phyloP scores from a whole-genome alignment of 768 basidiomycete genomes.

The Aureoboletus auriporus region DNA sequence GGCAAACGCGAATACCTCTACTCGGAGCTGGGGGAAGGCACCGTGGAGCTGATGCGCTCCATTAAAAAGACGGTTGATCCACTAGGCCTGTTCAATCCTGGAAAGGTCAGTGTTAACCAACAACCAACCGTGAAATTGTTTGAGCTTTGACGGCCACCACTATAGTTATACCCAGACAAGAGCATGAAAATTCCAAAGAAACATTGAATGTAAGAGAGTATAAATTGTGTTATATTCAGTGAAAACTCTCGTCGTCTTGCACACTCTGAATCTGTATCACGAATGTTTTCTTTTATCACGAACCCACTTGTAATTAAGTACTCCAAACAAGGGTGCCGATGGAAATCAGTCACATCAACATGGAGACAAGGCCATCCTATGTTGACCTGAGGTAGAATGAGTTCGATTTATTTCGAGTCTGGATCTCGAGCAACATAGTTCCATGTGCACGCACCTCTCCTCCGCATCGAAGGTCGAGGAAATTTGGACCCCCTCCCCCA shows the following conservation, averaged over 20 bases:
- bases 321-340: no score
- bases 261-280: no score
- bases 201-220: not conserved
- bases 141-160: not conserved
- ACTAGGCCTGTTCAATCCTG: conserved; percentile 74
- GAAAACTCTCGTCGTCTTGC: no score
- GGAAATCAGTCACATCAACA: no score
- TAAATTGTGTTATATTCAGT: no score
- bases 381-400: no score
- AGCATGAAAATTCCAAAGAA: conserved; percentile 13
- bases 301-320: no score
- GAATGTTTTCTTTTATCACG: no score
- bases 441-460: conserved; percentile 61
- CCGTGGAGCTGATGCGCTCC: conserved; percentile 78
- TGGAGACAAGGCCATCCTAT: no score
- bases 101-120: conserved; percentile 50
- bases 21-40: conserved; percentile 78
- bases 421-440: no score
- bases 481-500: conserved; percentile 81
- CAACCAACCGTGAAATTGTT: not conserved
- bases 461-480: conserved; percentile 92
- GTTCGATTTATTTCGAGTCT: no score
- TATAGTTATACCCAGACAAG: conserved; percentile 23
- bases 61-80: conserved; percentile 78
- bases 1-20: conserved; percentile 81